A percentile compares a stretch with the other conserved stretches of the same genome.
Evolutionary conservation across 2,329 filamentous ascomycete genomes (phyloP).

Genomic region (Dactylellina drechsleri): DNA sequence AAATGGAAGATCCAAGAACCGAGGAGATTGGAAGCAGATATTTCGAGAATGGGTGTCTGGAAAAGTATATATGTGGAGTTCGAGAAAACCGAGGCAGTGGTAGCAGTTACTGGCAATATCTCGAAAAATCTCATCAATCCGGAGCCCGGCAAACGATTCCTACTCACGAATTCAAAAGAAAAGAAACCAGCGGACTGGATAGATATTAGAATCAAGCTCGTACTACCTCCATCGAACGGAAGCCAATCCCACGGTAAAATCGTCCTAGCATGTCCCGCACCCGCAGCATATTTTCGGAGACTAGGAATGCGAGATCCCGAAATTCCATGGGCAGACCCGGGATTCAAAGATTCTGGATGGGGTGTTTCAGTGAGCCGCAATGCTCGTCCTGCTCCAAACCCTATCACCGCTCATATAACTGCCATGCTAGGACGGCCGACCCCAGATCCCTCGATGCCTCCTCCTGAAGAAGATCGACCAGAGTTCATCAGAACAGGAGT

Average conservation of each 20-base stretch:
- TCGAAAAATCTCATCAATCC: conserved; percentile 31
- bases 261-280: conserved; percentile 21
- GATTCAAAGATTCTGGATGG: conserved; percentile 30
- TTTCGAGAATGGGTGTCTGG: conserved; percentile 44
- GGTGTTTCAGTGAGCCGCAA: neutral
- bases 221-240: conserved; percentile 12
- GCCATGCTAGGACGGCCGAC: too few species aligned
- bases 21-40: conserved; percentile 30
- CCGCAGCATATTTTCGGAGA: conserved; percentile 37
- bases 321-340: conserved; percentile 38
- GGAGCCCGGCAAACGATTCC: conserved; percentile 20
- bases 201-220: conserved; percentile 5
- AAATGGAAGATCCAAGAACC: conserved; percentile 39
- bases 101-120: conserved; percentile 9
- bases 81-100: neutral
- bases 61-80: conserved; percentile 25
- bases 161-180: conserved; percentile 15
- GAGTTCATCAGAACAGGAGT: conserved; percentile 33
- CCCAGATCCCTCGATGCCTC: neutral
- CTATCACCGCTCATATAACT: too few species aligned
- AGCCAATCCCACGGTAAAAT: conserved; percentile 16
- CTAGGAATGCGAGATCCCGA: conserved; percentile 36
- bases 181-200: conserved; percentile 33
- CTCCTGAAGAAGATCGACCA: neutral
- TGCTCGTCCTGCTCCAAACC: too few species aligned